Percentiles rank a stretch among this genome's conserved stretches.
Conservation (phyloP, 2,329 filamentous ascomycete species). For the Calonectria pauciramosa region DNA sequence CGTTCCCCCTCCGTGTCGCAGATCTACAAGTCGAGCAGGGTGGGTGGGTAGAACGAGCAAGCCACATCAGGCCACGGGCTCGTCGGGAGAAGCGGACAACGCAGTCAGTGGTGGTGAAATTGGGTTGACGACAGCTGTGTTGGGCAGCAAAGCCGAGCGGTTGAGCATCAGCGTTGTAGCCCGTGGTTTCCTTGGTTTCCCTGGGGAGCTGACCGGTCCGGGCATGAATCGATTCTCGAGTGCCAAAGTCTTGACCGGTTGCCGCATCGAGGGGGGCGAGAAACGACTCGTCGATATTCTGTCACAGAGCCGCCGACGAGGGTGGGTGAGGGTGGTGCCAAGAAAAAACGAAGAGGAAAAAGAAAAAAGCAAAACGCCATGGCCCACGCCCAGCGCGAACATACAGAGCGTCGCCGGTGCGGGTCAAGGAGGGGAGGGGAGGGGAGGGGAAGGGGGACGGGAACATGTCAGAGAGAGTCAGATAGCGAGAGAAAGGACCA, state of each 20-base stretch:
- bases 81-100: constrained; percentile 23
- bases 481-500: neutral
- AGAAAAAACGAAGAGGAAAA: constrained; percentile 13
- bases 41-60: constrained; percentile 30
- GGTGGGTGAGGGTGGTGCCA: neutral
- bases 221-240: constrained; percentile 14
- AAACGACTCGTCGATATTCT: constrained; percentile 23
- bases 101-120: neutral
- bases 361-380: constrained; percentile 10
- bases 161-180: neutral
- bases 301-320: constrained; percentile 6
- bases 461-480: constrained; percentile 7
- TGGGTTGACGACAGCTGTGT: constrained; percentile 21
- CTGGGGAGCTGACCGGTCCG: neutral
- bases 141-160: neutral
- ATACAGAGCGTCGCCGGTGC: constrained; percentile 26
- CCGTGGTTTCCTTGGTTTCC: neutral
- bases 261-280: constrained; percentile 8
- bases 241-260: constrained; percentile 14
- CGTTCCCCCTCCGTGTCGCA: constrained; percentile 18
- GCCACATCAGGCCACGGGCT: constrained; percentile 32
- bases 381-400: neutral
- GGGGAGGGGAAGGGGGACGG: constrained; percentile 24
- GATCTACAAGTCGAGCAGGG: constrained; percentile 20
- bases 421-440: constrained; percentile 31